Base-by-base conservation (phyloP, 257 asterid genomes). In the Plectranthus barbatus region DNA sequence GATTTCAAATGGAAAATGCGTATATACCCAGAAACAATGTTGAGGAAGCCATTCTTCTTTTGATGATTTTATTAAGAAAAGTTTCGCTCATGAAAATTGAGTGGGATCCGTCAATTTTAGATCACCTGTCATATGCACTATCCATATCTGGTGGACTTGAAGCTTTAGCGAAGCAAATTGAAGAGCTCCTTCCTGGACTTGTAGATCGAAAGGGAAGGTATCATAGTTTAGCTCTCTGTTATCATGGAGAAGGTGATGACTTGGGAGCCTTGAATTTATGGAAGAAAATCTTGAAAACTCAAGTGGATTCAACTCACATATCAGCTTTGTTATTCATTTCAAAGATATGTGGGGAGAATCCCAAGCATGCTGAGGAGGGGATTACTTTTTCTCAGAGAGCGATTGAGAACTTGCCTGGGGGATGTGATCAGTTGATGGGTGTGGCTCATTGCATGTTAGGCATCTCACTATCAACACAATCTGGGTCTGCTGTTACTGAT, bases 91-190 rank as follows among this genome's bases (percentile, higher is more conserved):
- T 74, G 72, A 80, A 69, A 68, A 80, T 85, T 41, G 83, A 82
- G 77, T 90, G 90, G 95, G 99, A 92, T 62, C 90, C 97, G n/a
- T 83, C 96, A 29, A 69, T 89, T 74, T 45, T 86, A 67, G 94
- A 92, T 74, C 95, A 89, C 78, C 91, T 92, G 48, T 53, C 91
- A 5, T 92, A 77, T 61, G 95, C 96, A 8, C 74, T 92, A 70
- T 87, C 95, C 48, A 67, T 89, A 74, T 83, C 94, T 15, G 94
- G 90, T 64, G 84, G 91, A 29, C 80, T 87, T 12, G 60, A 57
- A 72, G 85, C 88, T 72, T 83, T 92, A 73, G 88, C 97, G 36
- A 70, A 71, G 76, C 97, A 89, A 78, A 72, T 87, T n/a, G 99
- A 92, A 62, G 96, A 85, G 72, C 78, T 92, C 68, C 86, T 79